phyloP scores from a whole-genome alignment of 148 eudicot species.

The Camellia lanceoleosa region DNA sequence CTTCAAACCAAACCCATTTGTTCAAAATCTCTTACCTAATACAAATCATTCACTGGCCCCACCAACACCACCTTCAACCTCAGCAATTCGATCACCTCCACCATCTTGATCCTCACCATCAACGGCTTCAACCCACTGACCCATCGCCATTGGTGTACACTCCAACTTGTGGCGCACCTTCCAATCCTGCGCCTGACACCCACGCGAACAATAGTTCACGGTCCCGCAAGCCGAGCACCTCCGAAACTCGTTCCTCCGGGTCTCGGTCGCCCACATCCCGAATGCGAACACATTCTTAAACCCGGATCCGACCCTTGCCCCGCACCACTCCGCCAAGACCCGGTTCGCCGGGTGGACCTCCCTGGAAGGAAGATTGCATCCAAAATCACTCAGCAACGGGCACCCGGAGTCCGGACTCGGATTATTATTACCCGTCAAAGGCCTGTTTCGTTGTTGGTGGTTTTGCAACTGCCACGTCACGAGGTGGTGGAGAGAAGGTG shows the following conservation, averaged over 20 bases:
- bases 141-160: constrained; percentile 49
- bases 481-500: background rate
- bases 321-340: constrained; percentile 46
- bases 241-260: constrained; percentile 56
- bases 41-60: constrained; percentile 6
- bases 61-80: constrained; percentile 4
- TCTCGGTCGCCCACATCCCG: constrained; percentile 65
- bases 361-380: constrained; percentile 16
- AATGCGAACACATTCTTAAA: constrained; percentile 40
- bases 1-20: too few species aligned
- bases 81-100: constrained; percentile 19
- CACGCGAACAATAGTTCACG: constrained; percentile 71
- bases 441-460: background rate
- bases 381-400: constrained; percentile 26
- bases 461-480: background rate
- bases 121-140: constrained; percentile 21
- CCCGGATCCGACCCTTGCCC: background rate
- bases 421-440: too few species aligned
- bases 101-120: constrained; percentile 12
- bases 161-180: constrained; percentile 57
- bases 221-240: constrained; percentile 64
- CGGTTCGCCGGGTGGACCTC: constrained; percentile 38
- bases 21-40: too few species aligned
- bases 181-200: constrained; percentile 77
- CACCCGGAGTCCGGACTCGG: constrained; percentile 6